Conservation (phyloP, 331 rosid genomes). For the Prunus yedoensis region DNA sequence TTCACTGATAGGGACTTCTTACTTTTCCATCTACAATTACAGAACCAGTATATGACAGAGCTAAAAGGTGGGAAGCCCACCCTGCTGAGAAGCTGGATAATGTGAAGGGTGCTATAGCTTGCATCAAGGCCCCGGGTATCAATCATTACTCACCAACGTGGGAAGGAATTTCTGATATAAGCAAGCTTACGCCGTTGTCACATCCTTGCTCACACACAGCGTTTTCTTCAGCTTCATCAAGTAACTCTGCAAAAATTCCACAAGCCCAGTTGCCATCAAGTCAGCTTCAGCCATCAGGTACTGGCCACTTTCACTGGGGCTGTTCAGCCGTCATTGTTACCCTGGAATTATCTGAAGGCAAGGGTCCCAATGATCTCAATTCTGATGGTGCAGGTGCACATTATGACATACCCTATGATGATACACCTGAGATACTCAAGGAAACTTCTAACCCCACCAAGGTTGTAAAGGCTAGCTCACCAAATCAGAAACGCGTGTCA, state of each 20-base stretch:
- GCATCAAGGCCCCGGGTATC: not conserved
- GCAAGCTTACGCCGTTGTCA: constrained; percentile 1
- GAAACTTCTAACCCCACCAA: constrained; percentile 14
- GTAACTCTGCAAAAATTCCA: not conserved
- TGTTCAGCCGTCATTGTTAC: constrained; percentile 5
- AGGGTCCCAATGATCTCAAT: constrained; percentile 2
- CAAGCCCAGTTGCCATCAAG: constrained; percentile 11
- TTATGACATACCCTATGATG: not conserved
- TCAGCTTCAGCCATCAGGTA: constrained; percentile 11
- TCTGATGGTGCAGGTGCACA: not conserved
- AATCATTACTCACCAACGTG: constrained; percentile 12
- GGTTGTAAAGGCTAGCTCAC: constrained; percentile 11
- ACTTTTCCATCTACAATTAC: constrained; percentile 6
- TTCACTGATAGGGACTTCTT: not conserved
- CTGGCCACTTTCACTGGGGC: not conserved
- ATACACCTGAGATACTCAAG: constrained; percentile 13
- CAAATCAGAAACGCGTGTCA: constrained; percentile 17
- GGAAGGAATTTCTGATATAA: constrained; percentile 13
- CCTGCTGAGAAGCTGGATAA: constrained; percentile 11
- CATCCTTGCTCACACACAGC: not conserved
- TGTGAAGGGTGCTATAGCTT: not conserved
- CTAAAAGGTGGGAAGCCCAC: constrained; percentile 7
- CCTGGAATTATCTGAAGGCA: not conserved
- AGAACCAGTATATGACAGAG: constrained; percentile 6
- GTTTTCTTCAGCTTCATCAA: not conserved